Evolutionary conservation across 345 rosid species (phyloP).

Genomic region (Arabidopsis thaliana): DNA sequence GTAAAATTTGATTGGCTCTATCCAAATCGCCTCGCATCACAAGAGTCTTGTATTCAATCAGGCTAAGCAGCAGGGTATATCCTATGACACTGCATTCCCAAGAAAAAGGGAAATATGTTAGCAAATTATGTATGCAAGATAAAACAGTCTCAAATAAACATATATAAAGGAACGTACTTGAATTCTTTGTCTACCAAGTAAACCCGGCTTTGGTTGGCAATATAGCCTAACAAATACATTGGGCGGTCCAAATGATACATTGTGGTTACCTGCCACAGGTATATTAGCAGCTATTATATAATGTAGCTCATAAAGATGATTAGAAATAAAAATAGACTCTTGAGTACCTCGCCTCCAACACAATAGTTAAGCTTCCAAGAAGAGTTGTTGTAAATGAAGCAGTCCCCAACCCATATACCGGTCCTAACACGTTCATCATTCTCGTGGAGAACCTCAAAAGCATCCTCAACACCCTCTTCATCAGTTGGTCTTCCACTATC

Average conservation of each 20-base stretch:
- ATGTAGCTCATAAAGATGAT: constrained; percentile 10
- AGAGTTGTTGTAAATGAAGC: constrained; percentile 96
- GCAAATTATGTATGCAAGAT: constrained; percentile 10
- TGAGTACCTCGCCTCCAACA: constrained; percentile 96
- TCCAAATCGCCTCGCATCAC: constrained; percentile 93
- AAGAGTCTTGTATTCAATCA: constrained; percentile 93
- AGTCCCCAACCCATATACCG: constrained; percentile 99
- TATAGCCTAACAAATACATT: constrained; percentile 98
- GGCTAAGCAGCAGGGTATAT: constrained; percentile 81
- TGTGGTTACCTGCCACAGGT: constrained; percentile 73
- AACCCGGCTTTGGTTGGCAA: constrained; percentile 96
- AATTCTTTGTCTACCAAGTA: constrained; percentile 97
- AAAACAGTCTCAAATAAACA: constrained; percentile 25
- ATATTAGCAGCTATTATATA: constrained; percentile 14
- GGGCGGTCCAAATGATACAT: constrained; percentile 99
- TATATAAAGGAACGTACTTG: constrained; percentile 62
- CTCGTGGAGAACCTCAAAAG: constrained; percentile 98
- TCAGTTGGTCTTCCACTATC: constrained; percentile 92
- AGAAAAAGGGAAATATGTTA: constrained; percentile 9
- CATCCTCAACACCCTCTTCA: constrained; percentile 97
- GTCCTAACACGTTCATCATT: constrained; percentile 96
- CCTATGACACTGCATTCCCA: constrained; percentile 68
- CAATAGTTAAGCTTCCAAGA: constrained; percentile 98
- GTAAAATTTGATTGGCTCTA: constrained; percentile 76
- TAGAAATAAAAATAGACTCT: constrained; percentile 3